Base-by-base conservation (phyloP, 805 yeast genomes). In the Candida koratica region DNA sequence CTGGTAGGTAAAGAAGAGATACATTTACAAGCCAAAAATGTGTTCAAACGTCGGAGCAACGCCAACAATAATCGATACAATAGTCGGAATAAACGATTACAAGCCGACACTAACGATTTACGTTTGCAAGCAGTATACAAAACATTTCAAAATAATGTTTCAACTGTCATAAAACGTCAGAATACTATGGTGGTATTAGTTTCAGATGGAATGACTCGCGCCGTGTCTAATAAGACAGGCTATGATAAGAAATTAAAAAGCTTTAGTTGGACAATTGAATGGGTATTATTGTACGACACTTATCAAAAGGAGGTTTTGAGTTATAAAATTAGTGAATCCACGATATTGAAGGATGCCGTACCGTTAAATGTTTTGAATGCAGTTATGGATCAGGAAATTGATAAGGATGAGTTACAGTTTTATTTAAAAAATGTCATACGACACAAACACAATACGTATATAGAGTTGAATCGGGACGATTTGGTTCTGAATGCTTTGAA, bases 201-300 rank as follows among this genome's bases (percentile, higher is more conserved):
- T 16, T 94, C 95, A 0, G 61, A 62, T 15, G 95, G 93, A 0
- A 84, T 87, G 94, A 71, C 78, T 12, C 59, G 95, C 31, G 67
- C 84, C 2, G 51, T 52, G 4, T 55, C 67, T 38, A 87, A 87
- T 52, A 80, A 77, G 46, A 73, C 88, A 0, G 78, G 79, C 3
- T 84, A 77, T 70, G 89, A 86, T 53, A 74, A 76, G 52, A 71
- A 71, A 41, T 59, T 67, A 41, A 74, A 78, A 34, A 54, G 71
- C 6, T 86, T 73, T 53, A 73, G 73, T 12, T 87, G 96, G 96
- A 81, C 94, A 0, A 58, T 87, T 0, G 95, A 87, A 53, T 83
- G 87, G 84, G 52, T 74, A 1, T 54, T 73, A 4, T 58, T 55
- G 10, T 51, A 53, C 9, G 11, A 31, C 7, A 45, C 53, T 4